Evolutionary conservation across 495 filamentous ascomycete species (phyloP), one percentile per base, ranked within the genome.

Genomic region (Amphirosellinia nigrospora): DNA sequence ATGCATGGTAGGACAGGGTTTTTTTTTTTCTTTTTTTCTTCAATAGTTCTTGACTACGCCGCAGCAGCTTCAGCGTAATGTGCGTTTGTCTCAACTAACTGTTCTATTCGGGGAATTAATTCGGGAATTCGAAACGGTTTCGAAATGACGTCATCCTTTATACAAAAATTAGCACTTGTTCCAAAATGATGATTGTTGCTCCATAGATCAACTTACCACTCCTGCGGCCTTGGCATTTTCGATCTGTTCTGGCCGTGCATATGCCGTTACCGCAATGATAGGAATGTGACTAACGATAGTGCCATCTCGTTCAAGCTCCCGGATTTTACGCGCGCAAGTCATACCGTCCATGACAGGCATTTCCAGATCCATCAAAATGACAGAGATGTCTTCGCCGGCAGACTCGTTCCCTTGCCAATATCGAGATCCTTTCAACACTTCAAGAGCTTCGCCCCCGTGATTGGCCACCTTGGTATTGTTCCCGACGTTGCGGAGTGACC

Each of bases 311-410:
- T 93, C 90, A 68, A 91, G 82, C 71, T 88, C 82, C 0, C 93
- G 85, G 61, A 96, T 94, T 68, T 84, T 85, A 43, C 83, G 79
- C 19, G 91, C 89, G 64, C 92, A 92, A n/a, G 86, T 88, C 74
- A 91, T 86, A 64, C 93, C 93, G 75, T 94, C 91, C 92, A 95
- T 94, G 32, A 94, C 86, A 0, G 93, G 93, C 93, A 95, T 95
- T 75, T 94, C 92, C 65, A 93, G 85, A 71, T 96, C 93, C 92
- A 94, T 94, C 16, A 94, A 76, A 23, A 94, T 87, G 52, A 94
- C 86, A 59, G 87, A 88, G 4, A 93, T 82, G 67, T 85, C 79
- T 21, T 72, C 68, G 10, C 75, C 78, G 1, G 78, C 74, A 30
- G 71, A 72, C 73, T 79, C 70, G 46, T 78, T 77, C n/a, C 76